phyloP scores from a whole-genome alignment of 1,284 basidiomycete species.

The Tilletia horrida region DNA sequence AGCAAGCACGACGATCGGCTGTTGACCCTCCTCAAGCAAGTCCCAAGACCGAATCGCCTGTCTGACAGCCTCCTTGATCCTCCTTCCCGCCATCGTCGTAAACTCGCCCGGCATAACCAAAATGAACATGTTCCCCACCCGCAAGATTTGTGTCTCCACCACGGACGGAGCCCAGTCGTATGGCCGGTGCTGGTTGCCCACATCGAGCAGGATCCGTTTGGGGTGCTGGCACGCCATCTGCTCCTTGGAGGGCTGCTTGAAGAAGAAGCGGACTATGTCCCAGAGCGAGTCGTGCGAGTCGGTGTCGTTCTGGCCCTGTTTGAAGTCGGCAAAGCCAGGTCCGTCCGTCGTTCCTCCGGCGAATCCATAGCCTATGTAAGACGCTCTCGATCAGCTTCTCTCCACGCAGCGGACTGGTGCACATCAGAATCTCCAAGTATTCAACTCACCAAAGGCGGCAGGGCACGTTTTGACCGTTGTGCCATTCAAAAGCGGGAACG shows the following conservation, averaged over 20 bases:
- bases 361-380: conserved; percentile 25
- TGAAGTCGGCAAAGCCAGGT: conserved; percentile 75
- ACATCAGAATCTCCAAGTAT: too few relatives aligned
- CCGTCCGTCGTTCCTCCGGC: conserved; percentile 74
- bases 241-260: conserved; percentile 66
- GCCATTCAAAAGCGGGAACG: conserved; percentile 67
- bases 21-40: conserved; percentile 60
- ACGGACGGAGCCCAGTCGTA: conserved; percentile 71
- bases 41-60: conserved; percentile 65
- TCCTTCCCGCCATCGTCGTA: conserved; percentile 63
- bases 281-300: conserved; percentile 71
- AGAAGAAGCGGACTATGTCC: conserved; percentile 65
- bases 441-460: conserved; percentile 65
- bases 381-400: too few relatives aligned
- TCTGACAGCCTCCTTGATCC: conserved; percentile 64
- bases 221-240: conserved; percentile 72
- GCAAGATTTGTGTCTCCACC: conserved; percentile 74
- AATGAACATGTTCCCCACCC: conserved; percentile 74
- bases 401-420: too few relatives aligned
- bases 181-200: conserved; percentile 57
- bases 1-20: conserved; percentile 41
- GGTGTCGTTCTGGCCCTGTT: conserved; percentile 71
- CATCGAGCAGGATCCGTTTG: conserved; percentile 67
- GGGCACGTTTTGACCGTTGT: conserved; percentile 71
- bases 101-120: conserved; percentile 70